Evolutionary conservation across 345 rosid genomes (phyloP), one percentile per base, ranked within the genome.

Genomic region (Erodium maritimum): DNA sequence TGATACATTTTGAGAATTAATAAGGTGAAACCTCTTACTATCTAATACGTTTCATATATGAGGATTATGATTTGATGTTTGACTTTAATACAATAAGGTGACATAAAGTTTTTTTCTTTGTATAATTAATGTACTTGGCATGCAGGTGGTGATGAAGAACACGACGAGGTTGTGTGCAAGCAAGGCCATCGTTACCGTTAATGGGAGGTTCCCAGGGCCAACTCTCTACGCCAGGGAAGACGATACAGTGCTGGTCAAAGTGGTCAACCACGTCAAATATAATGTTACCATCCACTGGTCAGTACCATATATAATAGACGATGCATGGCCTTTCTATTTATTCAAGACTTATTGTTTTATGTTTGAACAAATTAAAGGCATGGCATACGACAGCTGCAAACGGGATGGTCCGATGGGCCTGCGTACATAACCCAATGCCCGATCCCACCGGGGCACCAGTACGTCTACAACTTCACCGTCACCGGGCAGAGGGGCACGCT

Each of bases 351-450:
- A n/a, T n/a, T n/a, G n/a, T n/a, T n/a, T n/a, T n/a, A n/a, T n/a
- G n/a, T n/a, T n/a, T n/a, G n/a, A n/a, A n/a, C n/a, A n/a, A n/a
- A n/a, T n/a, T n/a, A 3, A 64, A 88, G 96, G 96, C 96, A 88
- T 64, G 96, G 96, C 17, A 62, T 88, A 11, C 71, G 86, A 48
- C 96, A 88, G 18, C 52, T 80, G 58, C 69, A 90, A 29, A 88
- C 84, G 2, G 96, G 96, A 10, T 88, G 96, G 96, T 78, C 90
- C 0, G 95, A 87, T 67, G 91, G 95, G 52, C 91, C 90, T 5
- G 87, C 95, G 3, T 85, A 75, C 61, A 83, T 85, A 55, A 88
- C 96, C 18, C 93, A 88, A 42, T 88, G 93, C 54, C 96, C 93
- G 0, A 81, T 88, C 37, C 83, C 78, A 51, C 80, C 83, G 9